Evolutionary conservation across 805 yeast genomes (phyloP), one percentile per base, ranked within the genome.

Genomic region (Cyberlindnera euphorbiiphila): DNA sequence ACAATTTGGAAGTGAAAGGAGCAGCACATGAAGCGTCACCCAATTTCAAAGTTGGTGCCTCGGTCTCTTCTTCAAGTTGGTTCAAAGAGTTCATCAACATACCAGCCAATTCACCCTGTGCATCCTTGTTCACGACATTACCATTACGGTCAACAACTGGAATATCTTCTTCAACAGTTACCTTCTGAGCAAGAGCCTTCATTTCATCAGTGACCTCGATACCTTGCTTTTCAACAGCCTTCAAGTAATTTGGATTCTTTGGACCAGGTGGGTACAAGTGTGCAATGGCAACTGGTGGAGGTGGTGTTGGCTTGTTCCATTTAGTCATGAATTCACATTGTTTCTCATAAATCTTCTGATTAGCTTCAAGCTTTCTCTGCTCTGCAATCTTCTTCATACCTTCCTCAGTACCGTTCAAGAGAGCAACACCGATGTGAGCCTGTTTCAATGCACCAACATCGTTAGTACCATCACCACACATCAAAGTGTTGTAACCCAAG

Each of bases 381-480:
- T 91, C 97, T 37, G 83, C 86, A 42, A 89, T 76, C 64, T 88
- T 86, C 65, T 84, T 84, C 78, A 93, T 71, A 32, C 95, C 84
- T 37, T 86, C 96, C 57, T 85, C 95, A 39, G 98, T 89, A 65
- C 98, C 98, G 56, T 93, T 93, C 60, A 93, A 73, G 51, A 93
- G 69, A n/a, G 98, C 98, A 59, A 93, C 85, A 70, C 98, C 98
- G 57, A 93, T 83, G 57, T 93, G 95, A 2, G 98, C 98, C 68
- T 93, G 98, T 63, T 93, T 93, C 65, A 93, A 76, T 37, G 98
- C 98, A 64, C 98, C 98, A 34, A 93, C 98, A 70, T 93, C 98
- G 59, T 93, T 93, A n/a, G 98, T 93, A 65, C 98, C 98, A 66
- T 93, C 98, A 71, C 98, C 98, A 66, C 98, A 93, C 98, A 93